phyloP scores from a whole-genome alignment of 2,329 filamentous ascomycete species.

The Colletotrichum agaves region DNA sequence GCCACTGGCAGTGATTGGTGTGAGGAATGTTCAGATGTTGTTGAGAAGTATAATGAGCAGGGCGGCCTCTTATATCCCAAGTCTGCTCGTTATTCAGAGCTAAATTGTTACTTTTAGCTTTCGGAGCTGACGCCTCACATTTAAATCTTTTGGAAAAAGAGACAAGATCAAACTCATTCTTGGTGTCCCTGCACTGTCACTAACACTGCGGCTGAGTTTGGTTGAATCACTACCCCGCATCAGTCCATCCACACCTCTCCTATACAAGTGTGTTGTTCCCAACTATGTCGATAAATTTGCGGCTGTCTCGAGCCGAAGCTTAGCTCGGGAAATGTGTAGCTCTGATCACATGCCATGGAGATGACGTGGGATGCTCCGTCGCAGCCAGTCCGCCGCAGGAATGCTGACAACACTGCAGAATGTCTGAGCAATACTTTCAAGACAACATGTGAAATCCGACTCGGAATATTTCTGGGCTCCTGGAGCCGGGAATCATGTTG shows the following conservation, averaged over 20 bases:
- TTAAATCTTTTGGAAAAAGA: not conserved
- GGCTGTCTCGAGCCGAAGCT: not conserved
- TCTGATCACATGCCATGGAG: too few relatives aligned
- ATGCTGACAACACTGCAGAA: too few relatives aligned
- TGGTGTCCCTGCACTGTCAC: not conserved
- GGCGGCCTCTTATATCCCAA: not conserved
- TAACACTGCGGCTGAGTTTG: not conserved
- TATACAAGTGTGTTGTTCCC: not conserved
- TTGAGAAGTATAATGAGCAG: not conserved
- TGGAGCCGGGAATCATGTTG: too few relatives aligned
- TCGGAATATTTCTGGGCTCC: too few relatives aligned
- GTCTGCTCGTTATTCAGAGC: not conserved
- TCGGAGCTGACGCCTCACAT: not conserved
- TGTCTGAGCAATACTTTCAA: too few relatives aligned
- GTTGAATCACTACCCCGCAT: not conserved
- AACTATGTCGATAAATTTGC: not conserved
- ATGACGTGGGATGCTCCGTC: too few relatives aligned
- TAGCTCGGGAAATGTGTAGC: too few relatives aligned
- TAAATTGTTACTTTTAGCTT: not conserved
- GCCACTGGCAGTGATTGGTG: too few relatives aligned
- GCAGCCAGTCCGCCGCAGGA: too few relatives aligned
- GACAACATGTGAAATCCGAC: too few relatives aligned
- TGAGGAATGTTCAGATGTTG: not conserved
- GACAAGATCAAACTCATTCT: not conserved
- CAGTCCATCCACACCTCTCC: not conserved